Percentiles rank a stretch among this genome's conserved stretches.
Conservation (phyloP, 257 asterid genomes). For the Rhazya stricta region DNA sequence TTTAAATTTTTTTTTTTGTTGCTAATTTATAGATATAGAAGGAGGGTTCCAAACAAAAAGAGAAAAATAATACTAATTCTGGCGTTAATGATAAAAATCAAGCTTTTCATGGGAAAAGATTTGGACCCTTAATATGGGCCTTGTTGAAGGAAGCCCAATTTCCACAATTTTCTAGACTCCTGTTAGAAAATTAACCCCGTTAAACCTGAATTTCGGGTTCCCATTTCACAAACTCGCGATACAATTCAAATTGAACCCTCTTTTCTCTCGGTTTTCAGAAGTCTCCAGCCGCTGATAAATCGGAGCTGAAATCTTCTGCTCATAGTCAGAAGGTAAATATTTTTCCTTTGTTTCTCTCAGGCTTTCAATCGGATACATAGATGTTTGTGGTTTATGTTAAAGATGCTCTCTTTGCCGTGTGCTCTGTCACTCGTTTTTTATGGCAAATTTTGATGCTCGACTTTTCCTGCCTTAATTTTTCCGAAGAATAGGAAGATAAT, state of each 20-base stretch:
- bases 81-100: too few species aligned
- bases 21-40: too few species aligned
- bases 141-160: background rate
- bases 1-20: too few species aligned
- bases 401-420: background rate
- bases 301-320: background rate
- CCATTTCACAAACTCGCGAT: background rate
- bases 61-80: too few species aligned
- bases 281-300: background rate
- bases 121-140: background rate
- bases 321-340: background rate
- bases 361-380: background rate
- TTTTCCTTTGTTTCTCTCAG: background rate
- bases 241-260: background rate
- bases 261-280: background rate
- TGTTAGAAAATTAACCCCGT: background rate
- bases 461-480: background rate
- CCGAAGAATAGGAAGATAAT: background rate
- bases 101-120: too few species aligned
- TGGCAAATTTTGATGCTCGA: background rate
- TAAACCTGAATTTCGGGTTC: background rate
- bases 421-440: background rate
- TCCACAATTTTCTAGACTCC: slow-evolving; percentile 1
- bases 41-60: too few species aligned
- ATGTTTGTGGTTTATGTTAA: background rate